A percentile compares a stretch with the other conserved stretches of the same genome.
Evolutionary conservation across 345 rosid species (phyloP).

Genomic region (Salix viminalis): DNA sequence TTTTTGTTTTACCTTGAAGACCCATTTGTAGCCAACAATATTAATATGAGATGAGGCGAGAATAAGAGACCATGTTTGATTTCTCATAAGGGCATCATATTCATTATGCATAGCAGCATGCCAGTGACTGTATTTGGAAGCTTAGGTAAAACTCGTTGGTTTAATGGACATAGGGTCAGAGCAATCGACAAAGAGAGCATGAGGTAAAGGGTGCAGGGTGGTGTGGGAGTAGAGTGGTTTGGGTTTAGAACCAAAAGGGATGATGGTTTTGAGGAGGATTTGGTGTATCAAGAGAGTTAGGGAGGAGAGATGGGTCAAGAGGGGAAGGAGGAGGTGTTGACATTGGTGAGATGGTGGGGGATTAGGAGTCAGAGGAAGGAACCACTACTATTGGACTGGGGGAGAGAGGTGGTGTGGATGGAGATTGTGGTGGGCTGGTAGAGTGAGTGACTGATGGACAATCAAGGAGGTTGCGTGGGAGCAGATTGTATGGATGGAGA

Average conservation of each 20-base stretch:
- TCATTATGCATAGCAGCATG: not conserved
- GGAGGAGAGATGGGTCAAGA: not conserved
- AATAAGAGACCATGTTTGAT: not conserved
- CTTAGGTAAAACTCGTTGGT: not conserved
- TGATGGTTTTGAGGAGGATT: not conserved
- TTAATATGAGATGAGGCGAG: not conserved
- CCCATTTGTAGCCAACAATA: not conserved
- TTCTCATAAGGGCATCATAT: not conserved
- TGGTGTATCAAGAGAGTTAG: not conserved
- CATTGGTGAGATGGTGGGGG: not conserved
- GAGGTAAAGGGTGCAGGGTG: not conserved
- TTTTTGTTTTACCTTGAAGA: too few species aligned
- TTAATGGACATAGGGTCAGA: not conserved
- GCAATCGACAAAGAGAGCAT: not conserved
- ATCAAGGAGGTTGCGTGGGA: too few species aligned
- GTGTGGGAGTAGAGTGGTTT: not conserved
- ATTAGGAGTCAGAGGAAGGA: not conserved
- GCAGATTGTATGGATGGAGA: too few species aligned
- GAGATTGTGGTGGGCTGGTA: too few species aligned
- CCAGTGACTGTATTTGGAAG: not conserved
- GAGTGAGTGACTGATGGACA: too few species aligned
- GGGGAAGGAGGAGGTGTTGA: not conserved
- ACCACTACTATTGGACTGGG: not conserved
- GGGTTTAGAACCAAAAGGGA: not conserved
- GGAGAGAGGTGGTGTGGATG: not conserved